Conservation (phyloP, 164 flowering plant genomes). For the Amborella trichopoda region DNA sequence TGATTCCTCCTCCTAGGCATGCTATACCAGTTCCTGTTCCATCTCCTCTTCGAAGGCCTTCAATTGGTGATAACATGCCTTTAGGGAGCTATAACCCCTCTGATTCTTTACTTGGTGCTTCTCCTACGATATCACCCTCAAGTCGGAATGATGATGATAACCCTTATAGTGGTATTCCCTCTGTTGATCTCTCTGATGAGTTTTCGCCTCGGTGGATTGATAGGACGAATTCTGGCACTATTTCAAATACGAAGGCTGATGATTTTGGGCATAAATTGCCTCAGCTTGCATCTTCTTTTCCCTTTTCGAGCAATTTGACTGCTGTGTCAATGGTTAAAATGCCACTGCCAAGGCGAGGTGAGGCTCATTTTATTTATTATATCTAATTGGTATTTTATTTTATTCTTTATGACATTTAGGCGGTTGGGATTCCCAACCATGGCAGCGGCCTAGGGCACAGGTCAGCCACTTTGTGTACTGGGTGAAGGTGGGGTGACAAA, state of each 20-base stretch:
- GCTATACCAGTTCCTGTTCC: slow-evolving; percentile 28
- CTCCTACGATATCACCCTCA: slow-evolving; percentile 24
- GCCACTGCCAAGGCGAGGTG: slow-evolving; percentile 22
- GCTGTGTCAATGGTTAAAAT: slow-evolving; percentile 20
- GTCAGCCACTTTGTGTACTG: too few species aligned
- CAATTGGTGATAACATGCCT: slow-evolving; percentile 13
- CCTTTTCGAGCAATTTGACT: slow-evolving; percentile 13
- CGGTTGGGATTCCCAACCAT: too few species aligned
- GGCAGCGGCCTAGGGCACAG: too few species aligned
- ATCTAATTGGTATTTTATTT: not conserved
- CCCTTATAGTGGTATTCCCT: not conserved
- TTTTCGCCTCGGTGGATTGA: slow-evolving; percentile 19
- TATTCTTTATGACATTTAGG: too few species aligned
- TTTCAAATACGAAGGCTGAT: slow-evolving; percentile 34
- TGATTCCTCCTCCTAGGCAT: slow-evolving; percentile 69
- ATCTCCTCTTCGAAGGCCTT: slow-evolving; percentile 21
- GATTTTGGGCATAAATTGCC: slow-evolving; percentile 23
- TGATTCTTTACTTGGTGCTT: slow-evolving; percentile 30
- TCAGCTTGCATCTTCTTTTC: slow-evolving; percentile 6
- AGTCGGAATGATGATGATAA: slow-evolving; percentile 19
- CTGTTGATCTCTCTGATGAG: slow-evolving; percentile 32
- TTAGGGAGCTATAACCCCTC: slow-evolving; percentile 61
- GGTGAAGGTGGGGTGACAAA: too few species aligned
- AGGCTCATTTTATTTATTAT: not conserved
- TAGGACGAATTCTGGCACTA: slow-evolving; percentile 23